Percentiles rank a stretch among this genome's conserved stretches.
phyloP scores from a whole-genome alignment of 768 basidiomycete genomes.

The Pleurotus citrinopileatus region DNA sequence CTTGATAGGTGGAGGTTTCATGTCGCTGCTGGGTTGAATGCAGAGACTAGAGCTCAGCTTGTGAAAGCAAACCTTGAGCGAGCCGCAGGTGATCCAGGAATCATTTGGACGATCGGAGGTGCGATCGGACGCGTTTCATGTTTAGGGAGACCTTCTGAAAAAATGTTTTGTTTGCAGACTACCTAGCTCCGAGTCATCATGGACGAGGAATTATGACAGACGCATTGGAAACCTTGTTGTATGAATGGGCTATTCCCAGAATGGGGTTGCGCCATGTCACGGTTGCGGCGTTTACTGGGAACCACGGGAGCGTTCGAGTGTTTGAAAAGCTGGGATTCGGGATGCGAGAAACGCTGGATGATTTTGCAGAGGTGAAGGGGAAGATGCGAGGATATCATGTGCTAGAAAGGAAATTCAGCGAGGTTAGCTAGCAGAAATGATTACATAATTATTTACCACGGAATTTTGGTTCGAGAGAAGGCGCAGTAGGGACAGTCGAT shows the following conservation, averaged over 20 bases:
- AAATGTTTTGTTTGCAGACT: slow-evolving; percentile 40
- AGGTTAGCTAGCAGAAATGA: too few species aligned
- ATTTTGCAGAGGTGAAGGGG: slow-evolving; percentile 36
- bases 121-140: background rate
- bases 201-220: slow-evolving; percentile 72
- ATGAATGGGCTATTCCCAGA: slow-evolving; percentile 60
- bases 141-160: background rate
- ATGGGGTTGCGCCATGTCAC: slow-evolving; percentile 54
- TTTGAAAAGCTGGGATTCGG: slow-evolving; percentile 67
- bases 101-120: slow-evolving; percentile 53
- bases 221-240: slow-evolving; percentile 51
- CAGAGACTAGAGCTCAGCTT: slow-evolving; percentile 12
- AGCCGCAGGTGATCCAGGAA: slow-evolving; percentile 39
- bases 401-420: slow-evolving; percentile 28
- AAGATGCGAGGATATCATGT: slow-evolving; percentile 31
- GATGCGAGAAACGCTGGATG: slow-evolving; percentile 33
- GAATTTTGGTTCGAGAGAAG: background rate
- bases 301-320: slow-evolving; percentile 58
- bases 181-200: slow-evolving; percentile 57
- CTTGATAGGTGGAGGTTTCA: slow-evolving; percentile 25
- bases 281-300: slow-evolving; percentile 45
- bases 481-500: too few species aligned
- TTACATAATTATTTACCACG: slow-evolving; percentile 11
- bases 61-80: slow-evolving; percentile 35
- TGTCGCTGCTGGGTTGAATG: slow-evolving; percentile 23